phyloP scores from a whole-genome alignment of 192 early-diverging fungal genomes.

The Geosiphon pyriformis region DNA sequence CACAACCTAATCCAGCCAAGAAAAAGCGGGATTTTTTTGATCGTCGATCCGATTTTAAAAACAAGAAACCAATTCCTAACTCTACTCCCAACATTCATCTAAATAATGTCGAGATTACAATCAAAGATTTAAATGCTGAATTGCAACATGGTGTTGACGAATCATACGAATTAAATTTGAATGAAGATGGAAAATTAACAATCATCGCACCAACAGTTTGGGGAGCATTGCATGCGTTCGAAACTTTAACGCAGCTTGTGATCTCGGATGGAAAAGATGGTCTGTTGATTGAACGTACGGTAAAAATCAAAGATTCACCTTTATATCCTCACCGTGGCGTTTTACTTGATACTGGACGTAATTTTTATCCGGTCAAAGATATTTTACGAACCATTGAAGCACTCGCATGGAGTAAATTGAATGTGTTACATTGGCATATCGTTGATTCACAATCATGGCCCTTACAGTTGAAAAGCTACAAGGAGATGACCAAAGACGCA shows the following conservation, averaged over 20 bases:
- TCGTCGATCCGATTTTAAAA: slow-evolving; percentile 47
- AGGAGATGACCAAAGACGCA: slow-evolving; percentile 62
- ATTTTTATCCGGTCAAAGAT: slow-evolving; percentile 59
- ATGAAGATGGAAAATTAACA: slow-evolving; percentile 56
- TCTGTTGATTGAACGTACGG: neutral
- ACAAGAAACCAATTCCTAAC: slow-evolving; percentile 61
- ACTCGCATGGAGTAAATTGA: slow-evolving; percentile 78
- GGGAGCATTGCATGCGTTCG: slow-evolving; percentile 43
- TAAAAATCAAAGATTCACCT: slow-evolving; percentile 55
- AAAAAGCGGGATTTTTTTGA: slow-evolving; percentile 64
- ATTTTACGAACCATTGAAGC: slow-evolving; percentile 68
- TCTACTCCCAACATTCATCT: neutral
- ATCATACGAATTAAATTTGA: slow-evolving; percentile 57
- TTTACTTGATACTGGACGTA: slow-evolving; percentile 66
- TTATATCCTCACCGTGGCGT: slow-evolving; percentile 62
- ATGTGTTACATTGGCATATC: slow-evolving; percentile 79
- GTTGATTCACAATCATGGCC: slow-evolving; percentile 73
- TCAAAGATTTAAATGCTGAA: slow-evolving; percentile 29
- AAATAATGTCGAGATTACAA: slow-evolving; percentile 36
- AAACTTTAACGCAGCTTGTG: slow-evolving; percentile 44
- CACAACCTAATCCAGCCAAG: slow-evolving; percentile 33
- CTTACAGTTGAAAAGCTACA: slow-evolving; percentile 53
- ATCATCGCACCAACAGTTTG: slow-evolving; percentile 36
- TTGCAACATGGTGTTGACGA: slow-evolving; percentile 53
- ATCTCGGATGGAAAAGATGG: slow-evolving; percentile 24